Percentiles rank a stretch among this genome's conserved stretches.
phyloP scores from a whole-genome alignment of 176 grass and related monocot species.

The Phragmites australis region DNA sequence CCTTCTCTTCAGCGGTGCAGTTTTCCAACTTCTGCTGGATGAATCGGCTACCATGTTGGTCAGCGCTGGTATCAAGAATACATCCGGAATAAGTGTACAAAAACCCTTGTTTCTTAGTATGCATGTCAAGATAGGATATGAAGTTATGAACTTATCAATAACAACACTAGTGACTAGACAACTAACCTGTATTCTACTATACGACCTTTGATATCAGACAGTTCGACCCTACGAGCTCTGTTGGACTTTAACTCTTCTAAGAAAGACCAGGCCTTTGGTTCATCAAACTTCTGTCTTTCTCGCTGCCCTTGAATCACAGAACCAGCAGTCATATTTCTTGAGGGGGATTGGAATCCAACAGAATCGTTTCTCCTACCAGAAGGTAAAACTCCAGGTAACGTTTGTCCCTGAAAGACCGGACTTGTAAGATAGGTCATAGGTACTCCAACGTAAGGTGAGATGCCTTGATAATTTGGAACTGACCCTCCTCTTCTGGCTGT shows the following conservation, averaged over 20 bases:
- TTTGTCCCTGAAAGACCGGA: slow-evolving; percentile 59
- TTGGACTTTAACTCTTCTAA: slow-evolving; percentile 87
- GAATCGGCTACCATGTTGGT: slow-evolving; percentile 98
- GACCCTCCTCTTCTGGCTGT: slow-evolving; percentile 50
- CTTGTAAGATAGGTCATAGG: slow-evolving; percentile 59
- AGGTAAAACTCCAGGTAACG: slow-evolving; percentile 43
- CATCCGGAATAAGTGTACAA: slow-evolving; percentile 14
- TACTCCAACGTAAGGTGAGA: slow-evolving; percentile 46
- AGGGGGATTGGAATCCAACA: slow-evolving; percentile 46
- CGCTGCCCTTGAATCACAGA: slow-evolving; percentile 62
- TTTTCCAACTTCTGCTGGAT: slow-evolving; percentile 98
- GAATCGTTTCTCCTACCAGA: slow-evolving; percentile 66
- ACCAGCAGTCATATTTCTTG: slow-evolving; percentile 44
- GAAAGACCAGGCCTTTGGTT: slow-evolving; percentile 67
- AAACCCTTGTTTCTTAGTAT: slow-evolving; percentile 9
- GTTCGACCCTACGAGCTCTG: slow-evolving; percentile 71
- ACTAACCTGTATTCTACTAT: slow-evolving; percentile 96
- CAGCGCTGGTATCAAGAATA: slow-evolving; percentile 63
- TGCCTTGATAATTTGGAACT: slow-evolving; percentile 60
- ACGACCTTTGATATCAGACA: slow-evolving; percentile 75
- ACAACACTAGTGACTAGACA: slow-evolving; percentile 19
- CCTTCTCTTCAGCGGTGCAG: slow-evolving; percentile 85
- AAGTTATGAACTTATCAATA: neutral
- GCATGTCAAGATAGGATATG: slow-evolving; percentile 18
- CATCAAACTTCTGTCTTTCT: slow-evolving; percentile 69